Conservation (phyloP, 2,329 filamentous ascomycete genomes). For the Claviceps sp. region DNA sequence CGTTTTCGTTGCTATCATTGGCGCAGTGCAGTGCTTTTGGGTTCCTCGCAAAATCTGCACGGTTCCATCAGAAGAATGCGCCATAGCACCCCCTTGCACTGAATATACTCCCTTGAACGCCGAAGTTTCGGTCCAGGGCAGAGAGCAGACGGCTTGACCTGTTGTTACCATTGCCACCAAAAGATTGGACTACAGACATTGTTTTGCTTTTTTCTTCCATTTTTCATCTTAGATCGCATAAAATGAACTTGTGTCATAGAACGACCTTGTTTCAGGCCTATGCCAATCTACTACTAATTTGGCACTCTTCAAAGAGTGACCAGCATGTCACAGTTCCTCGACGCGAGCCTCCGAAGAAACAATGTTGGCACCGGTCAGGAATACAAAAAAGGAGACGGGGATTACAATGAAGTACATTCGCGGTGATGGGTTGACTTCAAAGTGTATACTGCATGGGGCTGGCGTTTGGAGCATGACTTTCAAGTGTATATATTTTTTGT, state of each 20-base stretch:
- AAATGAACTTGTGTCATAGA: not conserved
- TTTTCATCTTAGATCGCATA: not conserved
- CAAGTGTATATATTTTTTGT: constrained; percentile 9
- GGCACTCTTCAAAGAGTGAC: constrained; percentile 7
- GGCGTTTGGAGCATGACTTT: constrained; percentile 5
- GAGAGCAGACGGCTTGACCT: constrained; percentile 3
- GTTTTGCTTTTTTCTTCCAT: not conserved
- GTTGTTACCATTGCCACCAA: not conserved
- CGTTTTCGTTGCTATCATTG: constrained; percentile 40
- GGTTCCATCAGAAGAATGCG: constrained; percentile 18
- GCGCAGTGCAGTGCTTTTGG: constrained; percentile 46
- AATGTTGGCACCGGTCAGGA: constrained; percentile 3
- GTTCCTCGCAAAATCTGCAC: constrained; percentile 24
- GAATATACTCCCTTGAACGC: constrained; percentile 11
- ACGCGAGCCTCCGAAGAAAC: constrained; percentile 2
- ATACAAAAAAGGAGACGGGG: not conserved
- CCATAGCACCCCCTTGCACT: constrained; percentile 6
- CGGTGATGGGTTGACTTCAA: not conserved
- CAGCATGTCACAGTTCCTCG: constrained; percentile 9
- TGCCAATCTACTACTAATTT: constrained; percentile 5
- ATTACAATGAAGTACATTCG: not conserved
- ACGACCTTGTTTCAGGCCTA: not conserved
- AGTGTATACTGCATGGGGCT: constrained; percentile 2
- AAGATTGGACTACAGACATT: not conserved
- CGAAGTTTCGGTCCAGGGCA: constrained; percentile 19